phyloP scores from a whole-genome alignment of 2,329 filamentous ascomycete genomes.

The Ceratocystis destructans region DNA sequence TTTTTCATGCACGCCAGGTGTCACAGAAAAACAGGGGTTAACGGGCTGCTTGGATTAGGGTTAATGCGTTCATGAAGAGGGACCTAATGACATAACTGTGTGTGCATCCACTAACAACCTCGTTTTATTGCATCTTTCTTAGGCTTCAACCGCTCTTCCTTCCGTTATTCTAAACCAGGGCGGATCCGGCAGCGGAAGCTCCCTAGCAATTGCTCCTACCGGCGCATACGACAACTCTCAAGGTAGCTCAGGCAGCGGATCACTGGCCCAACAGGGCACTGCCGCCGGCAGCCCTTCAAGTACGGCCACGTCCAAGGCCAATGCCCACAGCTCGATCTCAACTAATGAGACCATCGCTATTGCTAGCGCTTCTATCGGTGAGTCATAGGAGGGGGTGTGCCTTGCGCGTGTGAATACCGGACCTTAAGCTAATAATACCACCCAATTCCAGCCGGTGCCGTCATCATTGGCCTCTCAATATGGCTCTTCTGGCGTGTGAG shows the following conservation, averaged over 20 bases:
- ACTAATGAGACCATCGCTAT: slow-evolving; percentile 16
- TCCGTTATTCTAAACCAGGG: not conserved
- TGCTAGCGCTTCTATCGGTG: slow-evolving; percentile 16
- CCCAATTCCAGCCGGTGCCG: slow-evolving; percentile 7
- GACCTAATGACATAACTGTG: not conserved
- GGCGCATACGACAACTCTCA: not conserved
- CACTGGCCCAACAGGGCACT: not conserved
- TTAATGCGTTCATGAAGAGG: not conserved
- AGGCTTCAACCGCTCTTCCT: not conserved
- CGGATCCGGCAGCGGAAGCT: not conserved
- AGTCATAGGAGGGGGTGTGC: not conserved
- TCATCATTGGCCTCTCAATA: slow-evolving; percentile 5
- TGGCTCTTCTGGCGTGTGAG: slow-evolving; percentile 17
- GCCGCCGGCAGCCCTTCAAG: not conserved
- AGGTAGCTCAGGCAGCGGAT: not conserved
- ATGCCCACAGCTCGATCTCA: slow-evolving; percentile 6
- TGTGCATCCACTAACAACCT: not conserved
- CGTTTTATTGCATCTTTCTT: not conserved
- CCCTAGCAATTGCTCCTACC: not conserved
- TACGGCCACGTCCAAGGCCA: not conserved
- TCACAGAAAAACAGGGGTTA: not conserved
- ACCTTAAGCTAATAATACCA: not conserved
- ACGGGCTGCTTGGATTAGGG: not conserved
- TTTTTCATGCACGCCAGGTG: not conserved
- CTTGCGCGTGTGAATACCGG: not conserved